These are phyloP conservation scores for Skeletonema costatum DNA, from an alignment of 108 stramenopile species.

Conservation along the genomic window DNA sequence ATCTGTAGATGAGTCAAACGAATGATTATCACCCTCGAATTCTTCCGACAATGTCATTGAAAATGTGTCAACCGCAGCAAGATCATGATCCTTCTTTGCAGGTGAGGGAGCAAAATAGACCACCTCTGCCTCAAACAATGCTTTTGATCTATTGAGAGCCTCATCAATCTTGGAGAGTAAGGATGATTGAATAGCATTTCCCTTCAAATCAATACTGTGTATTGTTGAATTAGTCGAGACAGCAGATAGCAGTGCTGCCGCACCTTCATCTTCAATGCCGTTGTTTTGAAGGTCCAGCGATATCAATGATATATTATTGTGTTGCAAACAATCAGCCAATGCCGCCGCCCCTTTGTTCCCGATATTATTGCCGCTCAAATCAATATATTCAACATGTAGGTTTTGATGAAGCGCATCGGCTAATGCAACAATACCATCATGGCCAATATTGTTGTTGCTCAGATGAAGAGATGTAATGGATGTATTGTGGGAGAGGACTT, in stretches of 20 bases:
- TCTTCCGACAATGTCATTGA: no score
- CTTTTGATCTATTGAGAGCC: background rate
- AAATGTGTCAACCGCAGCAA: no score
- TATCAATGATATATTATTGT: background rate
- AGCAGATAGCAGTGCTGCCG: background rate
- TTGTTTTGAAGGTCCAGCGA: background rate
- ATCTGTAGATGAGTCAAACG: no score
- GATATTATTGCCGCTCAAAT: background rate
- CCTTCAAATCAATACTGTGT: background rate
- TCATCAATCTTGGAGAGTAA: background rate
- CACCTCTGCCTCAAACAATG: no score
- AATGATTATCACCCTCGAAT: no score
- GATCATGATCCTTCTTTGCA: no score
- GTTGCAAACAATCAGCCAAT: background rate
- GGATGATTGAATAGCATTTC: background rate
- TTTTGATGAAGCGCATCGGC: background rate
- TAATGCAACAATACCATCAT: background rate
- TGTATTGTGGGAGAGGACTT: background rate
- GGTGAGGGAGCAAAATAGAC: no score
- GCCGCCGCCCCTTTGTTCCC: background rate
- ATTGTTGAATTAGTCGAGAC: background rate
- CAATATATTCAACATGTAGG: background rate
- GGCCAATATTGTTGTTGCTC: background rate
- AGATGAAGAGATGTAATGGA: background rate
- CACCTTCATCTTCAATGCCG: background rate